Percentiles rank a stretch among this genome's conserved stretches.
Evolutionary conservation across 352 stramenopile species (phyloP).

Genomic region (Aphanomyces astaci): DNA sequence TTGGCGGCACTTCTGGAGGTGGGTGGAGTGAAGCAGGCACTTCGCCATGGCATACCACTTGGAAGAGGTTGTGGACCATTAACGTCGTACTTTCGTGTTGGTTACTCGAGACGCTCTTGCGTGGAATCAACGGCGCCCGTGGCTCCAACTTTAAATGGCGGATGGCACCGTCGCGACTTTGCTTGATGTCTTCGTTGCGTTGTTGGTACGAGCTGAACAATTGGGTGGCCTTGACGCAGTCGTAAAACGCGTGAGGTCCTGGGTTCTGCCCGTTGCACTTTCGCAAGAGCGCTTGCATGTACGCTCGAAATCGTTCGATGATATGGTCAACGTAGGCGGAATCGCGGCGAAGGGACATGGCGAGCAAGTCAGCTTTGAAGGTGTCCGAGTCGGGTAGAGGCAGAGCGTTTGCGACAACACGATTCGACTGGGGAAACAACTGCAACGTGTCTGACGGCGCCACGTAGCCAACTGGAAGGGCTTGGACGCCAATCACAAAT

Average conservation of each 20-base stretch:
- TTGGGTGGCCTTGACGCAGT: neutral
- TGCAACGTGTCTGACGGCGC: neutral
- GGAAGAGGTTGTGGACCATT: neutral
- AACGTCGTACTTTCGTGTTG: neutral
- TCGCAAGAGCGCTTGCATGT: neutral
- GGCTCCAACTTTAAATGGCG: neutral
- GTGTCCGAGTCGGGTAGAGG: neutral
- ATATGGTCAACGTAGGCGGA: neutral
- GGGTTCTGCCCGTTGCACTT: neutral
- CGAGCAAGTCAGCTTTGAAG: neutral
- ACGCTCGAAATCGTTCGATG: neutral
- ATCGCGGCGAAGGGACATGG: neutral
- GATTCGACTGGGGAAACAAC: constrained; percentile 4
- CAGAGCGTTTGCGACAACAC: neutral
- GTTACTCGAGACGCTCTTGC: neutral
- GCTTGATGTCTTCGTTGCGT: neutral
- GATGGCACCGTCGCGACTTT: neutral
- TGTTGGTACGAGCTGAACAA: neutral
- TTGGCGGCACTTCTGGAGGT: neutral
- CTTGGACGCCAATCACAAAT: constrained; percentile 9
- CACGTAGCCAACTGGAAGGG: neutral
- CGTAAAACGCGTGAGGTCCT: neutral
- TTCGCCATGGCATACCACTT: neutral
- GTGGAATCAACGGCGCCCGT: neutral
- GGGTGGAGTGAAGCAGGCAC: neutral